Base-by-base conservation (phyloP, 164 flowering plant genomes). In the Tinospora cordifolia region DNA sequence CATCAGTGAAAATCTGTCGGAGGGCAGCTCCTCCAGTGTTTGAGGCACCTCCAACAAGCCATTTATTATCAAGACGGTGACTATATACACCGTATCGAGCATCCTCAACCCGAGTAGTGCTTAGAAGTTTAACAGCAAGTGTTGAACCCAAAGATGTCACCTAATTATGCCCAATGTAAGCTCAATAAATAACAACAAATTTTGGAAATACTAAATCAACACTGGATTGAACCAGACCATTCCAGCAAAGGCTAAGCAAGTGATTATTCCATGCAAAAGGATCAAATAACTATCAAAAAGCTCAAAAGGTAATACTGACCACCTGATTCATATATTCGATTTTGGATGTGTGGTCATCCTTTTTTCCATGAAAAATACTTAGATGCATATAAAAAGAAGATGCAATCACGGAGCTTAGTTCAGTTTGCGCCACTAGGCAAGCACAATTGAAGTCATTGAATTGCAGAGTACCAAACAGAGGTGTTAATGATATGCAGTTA, bases 21-120 rank as follows among this genome's bases (percentile, higher is more conserved):
- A 94, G 92, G 75, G 87, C 92, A 68, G 92, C 92, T 77, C 94
- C 98, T 60, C 90, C 90, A 12, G 90, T 91, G 74, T 94, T 94
- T 74, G 98, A 94, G 72, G 98, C 98, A 75, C 98, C 98, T 70
- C 98, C 98, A 69, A 94, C 98, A 47, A 94, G 93, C 98, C 98
- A 94, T 69, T 85, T 86, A 79, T 94, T 91, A 67, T 90, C 98
- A 26, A 94, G 93, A 21, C 97, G 94, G 73, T 94, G 98, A 74
- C 98, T 91, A 71, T 93, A 93, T 34, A 91, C 95, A 21, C 98
- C 97, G 80, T 77, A 94, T 59, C 98, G 84, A 13, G 97, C 90
- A 83, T 94, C 98, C 27, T 94, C 98, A 3, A 94, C 78, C 76
- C 97, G 83, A 34, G 11, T 78, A 54, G 88, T 90, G 80, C 98